Evolutionary conservation across 306 rosid genomes (phyloP), one percentile per base, ranked within the genome.

Genomic region (Clitoria ternatea): DNA sequence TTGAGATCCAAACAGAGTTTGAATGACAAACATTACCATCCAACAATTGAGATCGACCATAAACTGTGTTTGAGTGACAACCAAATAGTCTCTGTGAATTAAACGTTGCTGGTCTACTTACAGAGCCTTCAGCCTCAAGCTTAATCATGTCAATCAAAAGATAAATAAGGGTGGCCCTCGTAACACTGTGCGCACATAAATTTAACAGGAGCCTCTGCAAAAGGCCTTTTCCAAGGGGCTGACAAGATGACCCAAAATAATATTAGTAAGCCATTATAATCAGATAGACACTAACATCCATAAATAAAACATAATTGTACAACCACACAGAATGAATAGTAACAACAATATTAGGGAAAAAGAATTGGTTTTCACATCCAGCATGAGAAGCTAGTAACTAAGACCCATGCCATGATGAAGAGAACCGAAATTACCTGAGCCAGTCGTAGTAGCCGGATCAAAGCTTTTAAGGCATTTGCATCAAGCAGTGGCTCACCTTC

Each of bases 201-300:
- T 91, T 95, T 72, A 91, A 80, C 69, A 95, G 70, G 59, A 95
- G 99, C 77, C 99, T 89, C 86, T 87, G 99, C 82, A 95, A 80
- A 68, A 91, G 97, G 69, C 99, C 99, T 85, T 88, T 95, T 64
- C 96, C 97, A 82, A 95, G 99, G 54, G 99, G 99, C 99, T 95
- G 81, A 66, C 74, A 82, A 68, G 37, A 75, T 13, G 69, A 72
- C 24, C 59, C 10, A 66, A 74, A 74, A 50, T 35, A 14, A 45
- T 27, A 19, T 44, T 14, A 62, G 56, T 40, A 75, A 19, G 61
- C 80, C 56, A 82, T 61, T 40, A 36, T 63, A 70, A 32, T 26
- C 54, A 76, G 50, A 57, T 20, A 55, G 62, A 56, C 37, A 73
- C 23, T 22, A 33, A 50, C 24, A 59, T 72, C 57, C 42, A 39